phyloP scores from a whole-genome alignment of 2,329 filamentous ascomycete species.

The Trichoderma brevicompactum region DNA sequence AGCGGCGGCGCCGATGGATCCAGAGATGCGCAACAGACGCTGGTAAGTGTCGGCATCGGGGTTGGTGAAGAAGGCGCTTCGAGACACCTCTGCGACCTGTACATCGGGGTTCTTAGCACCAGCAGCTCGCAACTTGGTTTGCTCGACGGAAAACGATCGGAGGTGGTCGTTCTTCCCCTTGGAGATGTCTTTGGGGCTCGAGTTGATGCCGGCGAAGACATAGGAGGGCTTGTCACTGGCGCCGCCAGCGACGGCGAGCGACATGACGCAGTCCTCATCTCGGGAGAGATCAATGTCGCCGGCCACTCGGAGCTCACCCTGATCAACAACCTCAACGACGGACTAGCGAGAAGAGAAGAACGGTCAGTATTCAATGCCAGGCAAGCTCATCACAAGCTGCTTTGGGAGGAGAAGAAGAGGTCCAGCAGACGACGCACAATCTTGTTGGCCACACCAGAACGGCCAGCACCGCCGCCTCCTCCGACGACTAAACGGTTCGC shows the following conservation, averaged over 20 bases:
- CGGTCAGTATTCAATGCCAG: background rate
- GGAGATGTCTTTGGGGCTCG: constrained; percentile 70
- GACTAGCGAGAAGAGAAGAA: constrained; percentile 51
- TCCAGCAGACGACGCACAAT: constrained; percentile 61
- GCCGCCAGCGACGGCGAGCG: constrained; percentile 68
- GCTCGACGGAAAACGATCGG: constrained; percentile 69
- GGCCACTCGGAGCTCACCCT: constrained; percentile 64
- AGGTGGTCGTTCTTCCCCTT: constrained; percentile 84
- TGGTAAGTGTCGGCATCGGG: constrained; percentile 60
- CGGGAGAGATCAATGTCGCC: constrained; percentile 78
- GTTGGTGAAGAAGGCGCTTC: constrained; percentile 57
- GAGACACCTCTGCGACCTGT: constrained; percentile 57
- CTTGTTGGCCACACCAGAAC: constrained; percentile 83
- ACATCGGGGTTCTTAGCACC: constrained; percentile 39
- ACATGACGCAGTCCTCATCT: constrained; percentile 88
- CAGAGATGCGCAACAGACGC: constrained; percentile 60
- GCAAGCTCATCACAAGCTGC: background rate
- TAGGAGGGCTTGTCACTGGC: constrained; percentile 59
- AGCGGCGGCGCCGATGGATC: constrained; percentile 75
- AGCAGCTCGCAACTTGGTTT: constrained; percentile 42
- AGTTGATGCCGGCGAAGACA: constrained; percentile 80
- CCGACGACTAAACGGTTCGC: constrained; percentile 77
- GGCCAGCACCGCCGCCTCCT: constrained; percentile 83
- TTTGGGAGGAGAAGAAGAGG: no score
- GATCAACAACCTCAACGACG: constrained; percentile 71